A percentile compares a stretch with the other conserved stretches of the same genome.
phyloP scores from a whole-genome alignment of 2,329 filamentous ascomycete genomes.

The Claviceps fusiformis region DNA sequence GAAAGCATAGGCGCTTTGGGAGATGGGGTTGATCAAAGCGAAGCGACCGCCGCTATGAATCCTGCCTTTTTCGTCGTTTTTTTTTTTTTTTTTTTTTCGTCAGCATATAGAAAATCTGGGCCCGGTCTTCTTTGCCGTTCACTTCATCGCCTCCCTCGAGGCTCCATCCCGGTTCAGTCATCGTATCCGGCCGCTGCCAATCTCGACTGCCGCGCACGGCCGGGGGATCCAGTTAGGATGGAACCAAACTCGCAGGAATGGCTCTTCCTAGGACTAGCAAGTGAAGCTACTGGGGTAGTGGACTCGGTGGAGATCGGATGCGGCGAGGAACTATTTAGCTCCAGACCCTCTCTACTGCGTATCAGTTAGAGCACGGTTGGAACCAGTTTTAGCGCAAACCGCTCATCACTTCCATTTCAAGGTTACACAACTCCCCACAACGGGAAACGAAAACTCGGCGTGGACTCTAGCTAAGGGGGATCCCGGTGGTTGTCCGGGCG shows the following conservation, averaged over 20 bases:
- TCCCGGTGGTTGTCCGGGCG: not conserved
- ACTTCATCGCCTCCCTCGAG: not conserved
- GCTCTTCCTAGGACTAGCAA: conserved; percentile 1
- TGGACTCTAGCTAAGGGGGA: not conserved
- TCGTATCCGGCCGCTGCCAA: not conserved
- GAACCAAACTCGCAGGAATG: conserved; percentile 6
- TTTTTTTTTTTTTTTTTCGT: not conserved
- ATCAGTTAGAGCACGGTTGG: not conserved
- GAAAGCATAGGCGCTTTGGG: conserved; percentile 2
- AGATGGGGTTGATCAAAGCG: not conserved
- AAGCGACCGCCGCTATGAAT: not conserved
- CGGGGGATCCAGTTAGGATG: conserved; percentile 1
- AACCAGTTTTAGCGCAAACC: not conserved
- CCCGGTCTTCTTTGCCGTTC: not conserved
- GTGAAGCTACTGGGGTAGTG: not conserved
- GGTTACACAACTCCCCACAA: not conserved
- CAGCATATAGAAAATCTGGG: not conserved
- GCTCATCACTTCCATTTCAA: not conserved
- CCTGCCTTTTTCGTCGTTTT: not conserved
- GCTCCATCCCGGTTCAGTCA: not conserved
- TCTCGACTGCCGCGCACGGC: conserved; percentile 2
- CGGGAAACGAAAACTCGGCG: not conserved
- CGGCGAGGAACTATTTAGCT: not conserved
- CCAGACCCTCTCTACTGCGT: not conserved
- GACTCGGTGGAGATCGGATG: conserved; percentile 1